Evolutionary conservation across 495 filamentous ascomycete genomes (phyloP).

Genomic region (Penicillium coffeae): DNA sequence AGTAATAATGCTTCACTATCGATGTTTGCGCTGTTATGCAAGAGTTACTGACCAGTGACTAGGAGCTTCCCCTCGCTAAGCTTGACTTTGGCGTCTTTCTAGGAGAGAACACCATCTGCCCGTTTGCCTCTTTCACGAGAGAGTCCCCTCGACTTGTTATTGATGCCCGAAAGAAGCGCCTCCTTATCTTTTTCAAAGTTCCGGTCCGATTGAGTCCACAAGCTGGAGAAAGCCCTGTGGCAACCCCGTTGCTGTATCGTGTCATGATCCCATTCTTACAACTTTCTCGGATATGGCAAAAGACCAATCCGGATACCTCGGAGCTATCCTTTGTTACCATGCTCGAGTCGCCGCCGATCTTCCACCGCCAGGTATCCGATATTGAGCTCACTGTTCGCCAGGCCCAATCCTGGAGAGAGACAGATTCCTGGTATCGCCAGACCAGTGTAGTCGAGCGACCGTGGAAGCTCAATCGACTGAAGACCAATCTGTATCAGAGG

Average conservation of each 20-base stretch:
- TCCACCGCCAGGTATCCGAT: slow-evolving; percentile 53
- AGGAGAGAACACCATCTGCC: slow-evolving; percentile 23
- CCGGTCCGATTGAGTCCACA: neutral
- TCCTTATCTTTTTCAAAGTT: slow-evolving; percentile 28
- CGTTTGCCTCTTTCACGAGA: slow-evolving; percentile 25
- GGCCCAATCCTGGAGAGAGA: slow-evolving; percentile 55
- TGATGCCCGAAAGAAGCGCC: slow-evolving; percentile 22
- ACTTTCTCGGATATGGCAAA: slow-evolving; percentile 52
- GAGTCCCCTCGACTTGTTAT: slow-evolving; percentile 15
- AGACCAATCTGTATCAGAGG: slow-evolving; percentile 54
- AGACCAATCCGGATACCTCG: slow-evolving; percentile 26
- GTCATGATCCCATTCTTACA: slow-evolving; percentile 63
- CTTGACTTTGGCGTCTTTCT: slow-evolving; percentile 33
- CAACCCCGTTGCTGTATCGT: slow-evolving; percentile 34
- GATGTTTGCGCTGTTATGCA: no score
- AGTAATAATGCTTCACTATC: slow-evolving; percentile 10
- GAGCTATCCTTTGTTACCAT: slow-evolving; percentile 51
- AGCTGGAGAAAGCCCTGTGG: neutral
- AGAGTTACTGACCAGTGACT: no score
- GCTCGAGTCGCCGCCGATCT: slow-evolving; percentile 61
- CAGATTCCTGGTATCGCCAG: slow-evolving; percentile 70
- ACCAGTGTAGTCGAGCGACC: slow-evolving; percentile 61
- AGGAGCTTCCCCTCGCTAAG: slow-evolving; percentile 28
- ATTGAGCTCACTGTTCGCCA: slow-evolving; percentile 35
- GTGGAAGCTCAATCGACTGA: slow-evolving; percentile 22